Base-by-base conservation (phyloP, 306 rosid genomes). In the Rosa persica region DNA sequence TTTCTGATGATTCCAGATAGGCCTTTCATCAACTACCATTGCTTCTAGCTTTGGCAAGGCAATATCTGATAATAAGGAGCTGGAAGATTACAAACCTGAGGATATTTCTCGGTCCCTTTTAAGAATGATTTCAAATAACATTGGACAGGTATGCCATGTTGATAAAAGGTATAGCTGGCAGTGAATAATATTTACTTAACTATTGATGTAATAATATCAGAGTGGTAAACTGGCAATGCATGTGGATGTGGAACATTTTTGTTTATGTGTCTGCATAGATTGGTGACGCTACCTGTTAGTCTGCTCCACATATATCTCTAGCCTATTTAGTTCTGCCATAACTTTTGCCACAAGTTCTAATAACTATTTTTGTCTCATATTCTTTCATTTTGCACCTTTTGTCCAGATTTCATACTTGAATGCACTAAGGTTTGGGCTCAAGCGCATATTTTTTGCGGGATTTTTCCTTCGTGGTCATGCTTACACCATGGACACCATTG, bases 31-130 rank as follows among this genome's bases (percentile, higher is more conserved):
- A 68, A 93, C 97, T 70, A 67, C 98, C 72, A 95, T 93, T 83
- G 99, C 99, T 78, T 95, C 98, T 83, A 95, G 99, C 87, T 95
- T 95, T 81, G 98, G 99, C 82, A 95, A 86, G 90, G 90, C 93
- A 73, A 85, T 95, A 73, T 93, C 98, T 80, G 90, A 90, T 65
- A 84, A 82, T 49, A 95, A 84, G 89, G 91, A 85, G 80, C 86
- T 85, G 71, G 87, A 86, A 77, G 97, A 93, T 78, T 95, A 89
- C 91, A 87, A 79, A 70, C 87, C 97, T 57, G 97, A 95, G 82
- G 99, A 95, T 81, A 77, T 95, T 43, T 88, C 99, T 80, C 97
- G 97, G 55, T 95, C 99, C 60, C 97, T 95, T 40, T 88, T 95
- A 61, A 87, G 97, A 88, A 89, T 95, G 97, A 91, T 95, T 78